These are phyloP conservation scores for Daedaleopsis sinensis DNA, from an alignment of 768 basidiomycete genomes.

Conservation along the genomic window DNA sequence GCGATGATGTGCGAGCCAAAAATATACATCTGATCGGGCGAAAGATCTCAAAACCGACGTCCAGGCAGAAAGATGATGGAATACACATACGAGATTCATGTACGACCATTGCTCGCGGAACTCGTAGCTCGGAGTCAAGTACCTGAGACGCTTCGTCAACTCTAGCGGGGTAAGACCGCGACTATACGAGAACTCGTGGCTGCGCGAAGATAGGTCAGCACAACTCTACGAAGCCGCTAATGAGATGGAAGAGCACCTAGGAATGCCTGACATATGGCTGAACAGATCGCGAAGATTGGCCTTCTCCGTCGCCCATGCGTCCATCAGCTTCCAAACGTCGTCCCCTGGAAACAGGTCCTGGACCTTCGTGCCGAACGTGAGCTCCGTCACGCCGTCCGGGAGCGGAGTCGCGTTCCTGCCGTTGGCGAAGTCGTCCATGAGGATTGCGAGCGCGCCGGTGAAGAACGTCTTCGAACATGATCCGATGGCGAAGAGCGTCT, in stretches of 20 bases:
- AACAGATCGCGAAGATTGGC: conserved; percentile 42
- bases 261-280: conserved; percentile 25
- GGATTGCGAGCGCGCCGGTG: conserved; percentile 29
- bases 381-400: conserved; percentile 17
- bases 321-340: conserved; percentile 41
- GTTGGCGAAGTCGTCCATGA: conserved; percentile 35
- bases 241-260: conserved; percentile 30
- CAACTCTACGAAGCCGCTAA: not conserved
- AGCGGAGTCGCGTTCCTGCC: conserved; percentile 31
- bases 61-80: not conserved
- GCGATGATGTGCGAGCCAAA: conserved; percentile 37
- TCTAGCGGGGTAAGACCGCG: conserved; percentile 31
- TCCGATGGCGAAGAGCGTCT: conserved; percentile 34
- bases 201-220: conserved; percentile 3
- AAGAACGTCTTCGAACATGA: conserved; percentile 38
- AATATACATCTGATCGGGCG: conserved; percentile 41
- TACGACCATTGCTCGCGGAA: conserved; percentile 42
- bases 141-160: conserved; percentile 27
- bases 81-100: conserved; percentile 37
- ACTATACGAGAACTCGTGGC: conserved; percentile 39
- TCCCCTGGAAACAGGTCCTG: conserved; percentile 41
- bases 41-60: not conserved
- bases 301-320: conserved; percentile 42
- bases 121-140: conserved; percentile 37
- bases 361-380: conserved; percentile 34